A percentile compares a stretch with the other conserved stretches of the same genome.
phyloP scores from a whole-genome alignment of 805 yeast genomes.

The Suhomyces pyralidae region DNA sequence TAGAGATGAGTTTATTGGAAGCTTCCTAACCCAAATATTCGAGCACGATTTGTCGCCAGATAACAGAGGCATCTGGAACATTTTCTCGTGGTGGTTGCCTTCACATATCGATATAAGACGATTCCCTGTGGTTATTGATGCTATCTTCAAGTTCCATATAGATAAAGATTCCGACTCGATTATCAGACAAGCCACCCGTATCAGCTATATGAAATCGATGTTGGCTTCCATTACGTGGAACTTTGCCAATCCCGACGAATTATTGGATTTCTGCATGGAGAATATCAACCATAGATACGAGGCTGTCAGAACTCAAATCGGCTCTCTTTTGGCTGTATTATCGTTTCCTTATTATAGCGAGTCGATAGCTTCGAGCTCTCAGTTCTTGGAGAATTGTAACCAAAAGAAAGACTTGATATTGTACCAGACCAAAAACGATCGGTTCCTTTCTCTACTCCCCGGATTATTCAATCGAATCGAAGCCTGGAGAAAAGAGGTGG shows the following conservation, averaged over 20 bases:
- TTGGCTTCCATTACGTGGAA: conserved; percentile 54
- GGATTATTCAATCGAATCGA: conserved; percentile 45
- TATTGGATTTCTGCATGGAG: conserved; percentile 43
- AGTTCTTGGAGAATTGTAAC: conserved; percentile 40
- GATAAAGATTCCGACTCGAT: conserved; percentile 58
- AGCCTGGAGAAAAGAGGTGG: conserved; percentile 34
- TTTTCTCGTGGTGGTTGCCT: conserved; percentile 73
- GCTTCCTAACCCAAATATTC: conserved; percentile 46
- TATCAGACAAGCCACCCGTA: conserved; percentile 58
- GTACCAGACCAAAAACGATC: conserved; percentile 10
- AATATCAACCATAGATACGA: conserved; percentile 66
- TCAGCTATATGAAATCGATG: conserved; percentile 52
- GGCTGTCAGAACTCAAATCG: conserved; percentile 66
- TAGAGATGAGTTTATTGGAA: conserved; percentile 47
- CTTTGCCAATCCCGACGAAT: conserved; percentile 46
- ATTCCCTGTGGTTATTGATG: conserved; percentile 47
- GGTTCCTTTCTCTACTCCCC: conserved; percentile 37
- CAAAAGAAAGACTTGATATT: conserved; percentile 31
- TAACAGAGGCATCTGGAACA: conserved; percentile 67
- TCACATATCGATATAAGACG: conserved; percentile 66
- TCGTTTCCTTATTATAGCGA: conserved; percentile 43
- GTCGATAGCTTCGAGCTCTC: conserved; percentile 34
- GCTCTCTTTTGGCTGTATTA: conserved; percentile 52
- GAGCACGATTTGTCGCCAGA: conserved; percentile 69
- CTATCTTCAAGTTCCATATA: conserved; percentile 46